phyloP scores from a whole-genome alignment of 2,329 filamentous ascomycete genomes.

The Pseudopithomyces chartarum region DNA sequence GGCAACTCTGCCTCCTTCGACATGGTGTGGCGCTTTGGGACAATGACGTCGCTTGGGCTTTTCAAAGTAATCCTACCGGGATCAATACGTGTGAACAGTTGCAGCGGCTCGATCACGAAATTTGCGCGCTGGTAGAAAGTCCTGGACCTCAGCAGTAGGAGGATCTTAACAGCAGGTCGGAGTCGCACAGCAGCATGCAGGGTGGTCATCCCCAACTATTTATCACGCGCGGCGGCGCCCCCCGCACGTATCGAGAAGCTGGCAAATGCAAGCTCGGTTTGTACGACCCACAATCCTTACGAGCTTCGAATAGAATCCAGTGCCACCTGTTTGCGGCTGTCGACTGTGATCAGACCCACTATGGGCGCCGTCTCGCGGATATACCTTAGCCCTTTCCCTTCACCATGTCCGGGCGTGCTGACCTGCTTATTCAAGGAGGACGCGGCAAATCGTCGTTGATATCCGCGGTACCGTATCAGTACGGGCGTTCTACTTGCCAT shows the following conservation, averaged over 20 bases:
- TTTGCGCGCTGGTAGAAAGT: background rate
- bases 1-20: conserved; percentile 17
- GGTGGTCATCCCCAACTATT: background rate
- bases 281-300: background rate
- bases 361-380: background rate
- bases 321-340: background rate
- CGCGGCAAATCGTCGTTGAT: background rate
- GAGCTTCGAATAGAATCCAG: background rate
- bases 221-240: background rate
- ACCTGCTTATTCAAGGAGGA: conserved; percentile 5
- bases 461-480: background rate
- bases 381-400: background rate
- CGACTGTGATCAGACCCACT: background rate
- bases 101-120: background rate
- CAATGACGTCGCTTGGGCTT: conserved; percentile 8
- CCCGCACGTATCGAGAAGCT: conserved; percentile 3
- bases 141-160: background rate
- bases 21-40: conserved; percentile 15
- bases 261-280: background rate
- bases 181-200: background rate
- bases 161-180: background rate
- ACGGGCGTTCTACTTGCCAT: background rate
- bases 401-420: background rate
- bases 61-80: background rate
- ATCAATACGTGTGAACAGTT: background rate